Percentiles rank a stretch among this genome's conserved stretches.
Conservation (phyloP, 1,139 yeast genomes). For the Yamadazyma kanchanaburiensis region DNA sequence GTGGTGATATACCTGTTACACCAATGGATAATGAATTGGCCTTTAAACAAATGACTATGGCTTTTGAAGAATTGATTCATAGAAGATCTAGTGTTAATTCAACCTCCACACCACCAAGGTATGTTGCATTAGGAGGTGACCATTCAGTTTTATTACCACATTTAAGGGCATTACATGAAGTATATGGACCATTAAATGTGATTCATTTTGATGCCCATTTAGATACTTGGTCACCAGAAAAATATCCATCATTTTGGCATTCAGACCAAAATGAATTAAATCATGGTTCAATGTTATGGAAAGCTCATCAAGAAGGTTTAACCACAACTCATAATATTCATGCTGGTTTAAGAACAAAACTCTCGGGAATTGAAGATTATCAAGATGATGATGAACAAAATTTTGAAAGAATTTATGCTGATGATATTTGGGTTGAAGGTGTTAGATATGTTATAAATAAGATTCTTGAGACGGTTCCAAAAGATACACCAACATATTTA, state of each 20-base stretch:
- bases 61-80: slow-evolving; percentile 55
- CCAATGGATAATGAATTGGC: slow-evolving; percentile 76
- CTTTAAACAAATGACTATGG: slow-evolving; percentile 66
- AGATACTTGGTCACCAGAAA: slow-evolving; percentile 76
- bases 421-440: slow-evolving; percentile 67
- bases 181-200: slow-evolving; percentile 63
- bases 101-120: slow-evolving; percentile 46
- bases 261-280: slow-evolving; percentile 61
- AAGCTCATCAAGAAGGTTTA: slow-evolving; percentile 67
- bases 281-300: slow-evolving; percentile 83
- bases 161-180: slow-evolving; percentile 54
- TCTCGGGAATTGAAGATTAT: slow-evolving; percentile 61
- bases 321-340: slow-evolving; percentile 58
- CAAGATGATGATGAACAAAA: slow-evolving; percentile 63
- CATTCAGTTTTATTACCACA: slow-evolving; percentile 73
- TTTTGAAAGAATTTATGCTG: slow-evolving; percentile 62
- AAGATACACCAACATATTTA: slow-evolving; percentile 61
- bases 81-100: slow-evolving; percentile 22
- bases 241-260: slow-evolving; percentile 67
- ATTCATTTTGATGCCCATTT: slow-evolving; percentile 79
- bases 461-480: slow-evolving; percentile 49
- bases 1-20: slow-evolving; percentile 79
- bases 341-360: slow-evolving; percentile 69
- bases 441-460: slow-evolving; percentile 48
- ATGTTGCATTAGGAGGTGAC: slow-evolving; percentile 74